Evolutionary conservation across 495 filamentous ascomycete genomes (phyloP).

Genomic region (Daldinia grandis): DNA sequence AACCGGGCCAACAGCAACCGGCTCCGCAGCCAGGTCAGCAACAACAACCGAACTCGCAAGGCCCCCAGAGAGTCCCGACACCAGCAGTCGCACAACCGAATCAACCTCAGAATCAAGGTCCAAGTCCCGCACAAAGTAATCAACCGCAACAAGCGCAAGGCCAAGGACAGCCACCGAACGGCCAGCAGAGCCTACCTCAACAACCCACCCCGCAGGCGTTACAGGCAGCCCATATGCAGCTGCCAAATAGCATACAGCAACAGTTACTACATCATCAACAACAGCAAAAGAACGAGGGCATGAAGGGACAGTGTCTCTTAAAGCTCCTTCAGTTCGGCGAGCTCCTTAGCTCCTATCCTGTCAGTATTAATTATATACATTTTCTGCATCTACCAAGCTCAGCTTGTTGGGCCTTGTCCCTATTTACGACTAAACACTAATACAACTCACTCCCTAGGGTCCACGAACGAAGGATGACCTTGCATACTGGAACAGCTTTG

Average conservation of each 20-base stretch:
- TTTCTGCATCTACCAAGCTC: not conserved
- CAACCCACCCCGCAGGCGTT: constrained; percentile 32
- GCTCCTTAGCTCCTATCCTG: constrained; percentile 70
- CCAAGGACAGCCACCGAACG: constrained; percentile 53
- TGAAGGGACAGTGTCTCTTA: constrained; percentile 67
- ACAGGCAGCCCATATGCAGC: constrained; percentile 56
- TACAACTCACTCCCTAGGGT: constrained; percentile 49
- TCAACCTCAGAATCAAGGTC: constrained; percentile 45
- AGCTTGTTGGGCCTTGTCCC: not conserved
- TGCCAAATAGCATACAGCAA: constrained; percentile 46
- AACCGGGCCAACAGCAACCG: constrained; percentile 45
- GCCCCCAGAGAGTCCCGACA: constrained; percentile 41
- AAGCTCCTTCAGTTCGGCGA: constrained; percentile 75
- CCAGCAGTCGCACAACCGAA: constrained; percentile 45
- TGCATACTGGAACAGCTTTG: constrained; percentile 76
- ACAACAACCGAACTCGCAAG: constrained; percentile 35
- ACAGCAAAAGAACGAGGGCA: constrained; percentile 58
- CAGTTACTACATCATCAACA: constrained; percentile 63
- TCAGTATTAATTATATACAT: constrained; percentile 47
- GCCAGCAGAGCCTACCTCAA: constrained; percentile 50
- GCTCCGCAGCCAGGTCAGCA: constrained; percentile 40
- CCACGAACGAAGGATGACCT: constrained; percentile 68
- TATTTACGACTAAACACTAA: constrained; percentile 21
- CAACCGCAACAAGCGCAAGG: constrained; percentile 61
- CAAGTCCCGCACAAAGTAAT: constrained; percentile 45